These are phyloP conservation scores for Hygrocybe punicea DNA, from an alignment of 768 basidiomycete species.

Conservation along the genomic window DNA sequence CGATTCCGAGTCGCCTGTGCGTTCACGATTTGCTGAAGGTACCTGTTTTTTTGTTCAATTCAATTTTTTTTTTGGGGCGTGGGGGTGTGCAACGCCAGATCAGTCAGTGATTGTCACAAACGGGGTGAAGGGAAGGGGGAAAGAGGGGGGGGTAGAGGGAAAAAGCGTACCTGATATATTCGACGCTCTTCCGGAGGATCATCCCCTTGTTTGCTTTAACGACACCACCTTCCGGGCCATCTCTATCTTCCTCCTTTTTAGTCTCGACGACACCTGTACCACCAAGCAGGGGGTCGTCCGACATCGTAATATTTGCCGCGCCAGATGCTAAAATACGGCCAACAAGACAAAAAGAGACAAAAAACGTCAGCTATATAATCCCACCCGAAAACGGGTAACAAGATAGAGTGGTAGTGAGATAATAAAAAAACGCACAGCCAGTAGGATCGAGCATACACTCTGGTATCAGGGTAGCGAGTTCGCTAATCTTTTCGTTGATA, in stretches of 20 bases:
- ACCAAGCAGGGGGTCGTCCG: neutral
- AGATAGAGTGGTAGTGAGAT: too few species aligned
- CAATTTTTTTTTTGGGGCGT: neutral
- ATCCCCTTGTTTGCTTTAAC: constrained; percentile 95
- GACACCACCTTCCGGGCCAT: constrained; percentile 36
- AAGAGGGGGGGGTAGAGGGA: too few species aligned
- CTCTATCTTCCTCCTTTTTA: constrained; percentile 20
- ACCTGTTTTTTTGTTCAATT: constrained; percentile 36
- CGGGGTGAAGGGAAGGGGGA: too few species aligned
- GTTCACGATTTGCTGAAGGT: constrained; percentile 81
- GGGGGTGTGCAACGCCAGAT: neutral
- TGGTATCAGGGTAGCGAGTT: constrained; percentile 84
- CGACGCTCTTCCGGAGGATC: constrained; percentile 81
- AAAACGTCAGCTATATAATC: neutral
- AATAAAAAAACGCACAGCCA: constrained; percentile 27
- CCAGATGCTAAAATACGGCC: neutral
- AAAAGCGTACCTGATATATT: constrained; percentile 51
- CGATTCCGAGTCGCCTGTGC: constrained; percentile 75
- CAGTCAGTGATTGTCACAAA: too few species aligned
- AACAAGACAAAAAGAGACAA: neutral
- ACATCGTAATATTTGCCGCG: constrained; percentile 1
- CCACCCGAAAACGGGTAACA: neutral
- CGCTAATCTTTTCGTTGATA: constrained; percentile 93
- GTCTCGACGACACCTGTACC: constrained; percentile 9
- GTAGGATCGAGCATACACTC: constrained; percentile 73